Base-by-base conservation (phyloP, 768 basidiomycete genomes). In the Calocybe indica region DNA sequence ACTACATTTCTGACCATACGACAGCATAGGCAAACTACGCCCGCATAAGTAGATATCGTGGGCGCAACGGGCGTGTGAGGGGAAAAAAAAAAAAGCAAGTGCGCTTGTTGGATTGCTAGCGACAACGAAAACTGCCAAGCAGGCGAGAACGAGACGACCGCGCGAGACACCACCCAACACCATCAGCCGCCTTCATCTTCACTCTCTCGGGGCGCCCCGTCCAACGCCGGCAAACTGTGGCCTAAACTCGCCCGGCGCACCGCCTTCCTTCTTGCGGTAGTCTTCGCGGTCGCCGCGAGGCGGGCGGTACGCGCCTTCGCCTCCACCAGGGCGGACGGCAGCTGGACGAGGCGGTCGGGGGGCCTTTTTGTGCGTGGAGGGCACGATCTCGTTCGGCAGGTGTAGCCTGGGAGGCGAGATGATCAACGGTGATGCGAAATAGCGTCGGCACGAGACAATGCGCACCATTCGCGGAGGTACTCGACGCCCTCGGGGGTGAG, bases 401-500 rank as follows among this genome's bases (percentile, higher is more conserved):
- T 96, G 91, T 48, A 96, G 81, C 88, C 89, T 92, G 54, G 6
- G 30, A n/a, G 7, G n/a, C 15, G 8, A 28, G 33, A 8, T 31
- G 13, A 41, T 30, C 35, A n/a, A 39, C 28, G 30, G 29, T 22
- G 10, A 29, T 30, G 14, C 1, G 22, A 36, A 8, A 38, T 11
- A 45, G 40, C 13, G 8, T 31, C 5, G 43, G 9, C 43, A 14
- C 22, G 3, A 47, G 12, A 31, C 6, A 37, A 13, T 1, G 65
- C 73, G 57, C 55, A 78, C 76, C 86, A 93, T 72, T 95, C 92
- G 55, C 95, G 86, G 68, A 98, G 88, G 74, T 88, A 95, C 58
- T 95, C 92, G 55, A 98, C 85, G 62, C 96, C 96, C 70, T 98
- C 96, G 45, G 92, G 85, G 59, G 94, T 99, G 62, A 99, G 79